These are phyloP conservation scores for Ceratocystis colombiana DNA, from an alignment of 2,329 filamentous ascomycete genomes.

Conservation along the genomic window DNA sequence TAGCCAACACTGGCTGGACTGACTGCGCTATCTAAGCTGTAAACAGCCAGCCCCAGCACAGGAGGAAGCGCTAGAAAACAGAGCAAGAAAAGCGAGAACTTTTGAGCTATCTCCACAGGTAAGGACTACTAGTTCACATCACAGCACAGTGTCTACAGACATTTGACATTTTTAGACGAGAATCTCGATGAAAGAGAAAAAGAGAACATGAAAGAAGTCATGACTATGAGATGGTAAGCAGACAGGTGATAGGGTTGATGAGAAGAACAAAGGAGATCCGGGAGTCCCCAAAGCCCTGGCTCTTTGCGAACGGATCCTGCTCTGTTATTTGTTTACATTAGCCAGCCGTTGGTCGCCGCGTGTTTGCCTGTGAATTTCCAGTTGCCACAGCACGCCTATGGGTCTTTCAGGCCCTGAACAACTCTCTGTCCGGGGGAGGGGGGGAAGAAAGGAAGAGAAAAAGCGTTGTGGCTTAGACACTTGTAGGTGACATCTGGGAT, in stretches of 20 bases:
- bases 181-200: background rate
- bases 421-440: too few relatives aligned
- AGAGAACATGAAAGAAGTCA: background rate
- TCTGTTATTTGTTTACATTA: background rate
- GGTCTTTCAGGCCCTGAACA: background rate
- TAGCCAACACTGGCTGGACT: background rate
- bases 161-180: background rate
- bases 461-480: slow-evolving; percentile 7
- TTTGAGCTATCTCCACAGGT: background rate
- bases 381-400: background rate
- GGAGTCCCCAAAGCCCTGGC: background rate
- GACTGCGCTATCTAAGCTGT: too few relatives aligned
- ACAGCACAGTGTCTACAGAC: background rate
- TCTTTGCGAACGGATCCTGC: background rate
- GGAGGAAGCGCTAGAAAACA: background rate
- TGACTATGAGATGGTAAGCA: background rate
- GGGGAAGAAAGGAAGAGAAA: background rate
- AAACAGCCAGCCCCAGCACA: background rate
- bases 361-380: background rate
- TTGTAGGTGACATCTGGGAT: background rate
- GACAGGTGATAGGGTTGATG: background rate
- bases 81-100: background rate
- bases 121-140: background rate
- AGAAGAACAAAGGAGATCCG: background rate
- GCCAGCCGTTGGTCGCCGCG: too few relatives aligned